phyloP scores from a whole-genome alignment of 495 filamentous ascomycete genomes.

The Podospora pseudocomata region DNA sequence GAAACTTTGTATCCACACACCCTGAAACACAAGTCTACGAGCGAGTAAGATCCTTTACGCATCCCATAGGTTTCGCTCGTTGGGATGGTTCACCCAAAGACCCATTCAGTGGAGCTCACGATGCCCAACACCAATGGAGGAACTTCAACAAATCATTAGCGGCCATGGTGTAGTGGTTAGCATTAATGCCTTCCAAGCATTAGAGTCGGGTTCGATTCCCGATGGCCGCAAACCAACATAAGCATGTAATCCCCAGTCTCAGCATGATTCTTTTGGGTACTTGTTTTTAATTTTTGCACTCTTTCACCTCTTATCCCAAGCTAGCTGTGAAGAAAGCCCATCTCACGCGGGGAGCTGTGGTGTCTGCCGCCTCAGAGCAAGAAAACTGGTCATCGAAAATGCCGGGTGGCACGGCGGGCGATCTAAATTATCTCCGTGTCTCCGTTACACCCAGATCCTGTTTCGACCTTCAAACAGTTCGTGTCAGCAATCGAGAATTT shows the following conservation, averaged over 20 bases:
- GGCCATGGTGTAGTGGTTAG: constrained; percentile 7
- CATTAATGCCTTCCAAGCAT: constrained; percentile 7
- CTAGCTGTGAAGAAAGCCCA: neutral
- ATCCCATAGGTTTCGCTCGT: neutral
- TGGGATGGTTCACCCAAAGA: neutral
- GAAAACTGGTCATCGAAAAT: neutral
- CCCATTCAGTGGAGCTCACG: neutral
- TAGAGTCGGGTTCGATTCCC: constrained; percentile 6
- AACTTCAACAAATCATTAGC: neutral
- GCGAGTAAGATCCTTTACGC: too few relatives aligned
- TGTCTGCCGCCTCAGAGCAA: neutral
- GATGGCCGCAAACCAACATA: neutral
- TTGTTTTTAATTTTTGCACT: neutral
- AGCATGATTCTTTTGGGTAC: too few relatives aligned
- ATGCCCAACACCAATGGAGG: neutral
- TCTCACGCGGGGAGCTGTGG: neutral
- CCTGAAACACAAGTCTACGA: too few relatives aligned
- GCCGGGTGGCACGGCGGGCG: neutral
- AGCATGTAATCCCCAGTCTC: neutral
- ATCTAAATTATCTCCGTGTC: too few relatives aligned
- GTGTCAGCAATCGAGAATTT: too few relatives aligned
- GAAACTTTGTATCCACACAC: too few relatives aligned
- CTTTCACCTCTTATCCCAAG: neutral
- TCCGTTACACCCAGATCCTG: too few relatives aligned
- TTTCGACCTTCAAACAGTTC: too few relatives aligned